Evolutionary conservation across 2,329 filamentous ascomycete genomes (phyloP).

Genomic region (Aaosphaeria arxii): DNA sequence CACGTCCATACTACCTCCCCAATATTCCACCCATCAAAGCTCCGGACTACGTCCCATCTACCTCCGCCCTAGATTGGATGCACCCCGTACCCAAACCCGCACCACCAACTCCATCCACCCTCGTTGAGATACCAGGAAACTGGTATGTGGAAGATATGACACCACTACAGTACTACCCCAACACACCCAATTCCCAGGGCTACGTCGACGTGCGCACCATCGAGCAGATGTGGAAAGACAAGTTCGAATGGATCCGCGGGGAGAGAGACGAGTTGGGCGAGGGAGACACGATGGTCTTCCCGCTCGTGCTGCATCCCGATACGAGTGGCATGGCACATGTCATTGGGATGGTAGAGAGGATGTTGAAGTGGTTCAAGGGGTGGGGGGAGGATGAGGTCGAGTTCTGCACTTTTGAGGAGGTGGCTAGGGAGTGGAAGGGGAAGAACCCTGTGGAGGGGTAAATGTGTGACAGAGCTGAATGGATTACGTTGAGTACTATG

Average conservation of each 20-base stretch:
- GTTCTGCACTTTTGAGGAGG: conserved; percentile 44
- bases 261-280: conserved; percentile 37
- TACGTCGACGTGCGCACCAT: conserved; percentile 57
- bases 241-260: conserved; percentile 53
- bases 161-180: conserved; percentile 47
- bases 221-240: conserved; percentile 61
- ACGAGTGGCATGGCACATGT: conserved; percentile 61
- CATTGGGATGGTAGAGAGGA: conserved; percentile 55
- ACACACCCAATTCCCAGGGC: conserved; percentile 52
- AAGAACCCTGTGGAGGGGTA: conserved; percentile 8
- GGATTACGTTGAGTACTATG: too few relatives aligned
- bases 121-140: conserved; percentile 50
- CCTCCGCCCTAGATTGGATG: conserved; percentile 46
- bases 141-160: conserved; percentile 55
- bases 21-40: conserved; percentile 38
- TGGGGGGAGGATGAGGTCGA: conserved; percentile 44
- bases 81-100: conserved; percentile 32
- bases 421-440: conserved; percentile 41
- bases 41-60: conserved; percentile 39
- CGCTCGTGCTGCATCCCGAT: conserved; percentile 56
- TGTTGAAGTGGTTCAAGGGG: conserved; percentile 50
- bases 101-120: conserved; percentile 18
- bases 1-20: conserved; percentile 49
- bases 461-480: too few relatives aligned
- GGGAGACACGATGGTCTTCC: conserved; percentile 45